A percentile compares a stretch with the other conserved stretches of the same genome.
Evolutionary conservation across 257 asterid genomes (phyloP).

Genomic region (Penstemon davidsonii): DNA sequence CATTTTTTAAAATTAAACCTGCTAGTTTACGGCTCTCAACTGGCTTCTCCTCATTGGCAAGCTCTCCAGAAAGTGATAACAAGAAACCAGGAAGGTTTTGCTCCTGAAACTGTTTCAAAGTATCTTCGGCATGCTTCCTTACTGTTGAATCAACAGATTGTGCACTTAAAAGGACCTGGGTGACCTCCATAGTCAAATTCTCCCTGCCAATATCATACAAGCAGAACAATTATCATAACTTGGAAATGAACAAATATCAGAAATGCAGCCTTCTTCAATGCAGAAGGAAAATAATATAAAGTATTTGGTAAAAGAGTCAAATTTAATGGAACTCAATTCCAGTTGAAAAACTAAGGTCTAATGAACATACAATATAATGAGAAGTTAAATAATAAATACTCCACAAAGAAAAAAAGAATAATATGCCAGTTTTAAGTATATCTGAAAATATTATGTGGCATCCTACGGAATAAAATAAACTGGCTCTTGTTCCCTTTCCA

Average conservation of each 20-base stretch:
- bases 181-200: constrained; percentile 74
- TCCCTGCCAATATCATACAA: constrained; percentile 36
- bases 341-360: background rate
- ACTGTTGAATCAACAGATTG: constrained; percentile 72
- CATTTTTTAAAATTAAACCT: constrained; percentile 75
- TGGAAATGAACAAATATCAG: constrained; percentile 7
- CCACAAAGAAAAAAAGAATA: background rate
- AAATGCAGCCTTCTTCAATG: constrained; percentile 9
- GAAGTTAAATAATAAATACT: background rate
- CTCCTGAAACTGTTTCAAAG: constrained; percentile 79
- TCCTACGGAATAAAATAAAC: background rate
- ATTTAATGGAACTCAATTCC: background rate
- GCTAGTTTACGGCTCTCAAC: constrained; percentile 81
- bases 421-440: background rate
- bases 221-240: constrained; percentile 10
- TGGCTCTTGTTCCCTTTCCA: background rate
- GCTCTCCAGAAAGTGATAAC: constrained; percentile 75
- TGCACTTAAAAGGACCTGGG: constrained; percentile 78
- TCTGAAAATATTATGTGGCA: background rate
- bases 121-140: constrained; percentile 76
- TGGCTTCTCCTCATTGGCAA: constrained; percentile 77
- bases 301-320: background rate
- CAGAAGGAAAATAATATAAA: background rate
- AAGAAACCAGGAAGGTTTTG: constrained; percentile 77
- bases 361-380: background rate